Base-by-base conservation (phyloP, 2,329 filamentous ascomycete species). In the Verticillium isaacii region DNA sequence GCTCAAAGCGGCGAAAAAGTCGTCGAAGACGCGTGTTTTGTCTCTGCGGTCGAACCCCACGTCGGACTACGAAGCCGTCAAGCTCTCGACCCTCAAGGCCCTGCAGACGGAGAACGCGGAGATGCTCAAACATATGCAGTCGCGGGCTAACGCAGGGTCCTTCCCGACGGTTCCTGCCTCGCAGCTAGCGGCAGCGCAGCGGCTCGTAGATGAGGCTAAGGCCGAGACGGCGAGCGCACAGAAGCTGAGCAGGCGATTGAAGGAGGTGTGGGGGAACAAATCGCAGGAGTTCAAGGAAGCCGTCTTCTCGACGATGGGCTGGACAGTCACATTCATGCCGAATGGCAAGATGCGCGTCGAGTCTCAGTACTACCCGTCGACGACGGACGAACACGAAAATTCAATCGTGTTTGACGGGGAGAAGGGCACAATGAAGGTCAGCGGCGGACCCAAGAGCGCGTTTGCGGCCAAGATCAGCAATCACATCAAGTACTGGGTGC, bases 341-440 rank as follows among this genome's bases (percentile, higher is more conserved):
- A 97, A 97, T 73, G 95, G 95, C 52, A 94, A 96, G 70, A 96
- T 97, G 77, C 89, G 92, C 36, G 92, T 97, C 25, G 96, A 94
- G 60, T 90, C 85, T 63, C 90, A 94, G 66, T 96, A 94, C 72
- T 91, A 90, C 72, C 89, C 93, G 0, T 88, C 85, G 2, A 75
- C 64, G 77, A 86, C 73, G 72, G 86, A 90, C 61, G 88, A 90
- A 70, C 86, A 92, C 72, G 87, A 89, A 73, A 89, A 89, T 67
- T 87, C 84, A 62, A 89, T 90, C 63, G 87, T 97, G 0, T 97
- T 97, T 73, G 93, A 97, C 75, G 93, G 93, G 59, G 93, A 97
- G 77, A 88, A 90, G 62, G 95, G 94, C 8, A 97, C 93, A 1
- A 99, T 99, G 95, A 99, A 99, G 82, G 91, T 99, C 62, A 91